A percentile compares a stretch with the other conserved stretches of the same genome.
These are phyloP conservation scores for Penicillium desertorum DNA, from an alignment of 495 filamentous ascomycete species.

Conservation along the genomic window DNA sequence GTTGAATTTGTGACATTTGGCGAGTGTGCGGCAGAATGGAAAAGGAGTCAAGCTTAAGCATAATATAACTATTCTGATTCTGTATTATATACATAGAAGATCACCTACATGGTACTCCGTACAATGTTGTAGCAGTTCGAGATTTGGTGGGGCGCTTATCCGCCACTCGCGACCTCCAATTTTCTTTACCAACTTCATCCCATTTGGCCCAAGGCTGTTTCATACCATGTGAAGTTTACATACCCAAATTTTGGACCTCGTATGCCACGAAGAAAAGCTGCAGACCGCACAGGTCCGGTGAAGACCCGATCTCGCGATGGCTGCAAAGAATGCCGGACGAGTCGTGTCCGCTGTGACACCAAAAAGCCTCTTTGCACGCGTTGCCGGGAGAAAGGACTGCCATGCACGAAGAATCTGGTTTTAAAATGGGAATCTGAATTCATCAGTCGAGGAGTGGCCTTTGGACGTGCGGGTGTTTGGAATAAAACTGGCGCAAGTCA, in stretches of 20 bases:
- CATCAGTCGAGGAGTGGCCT: conserved; percentile 43
- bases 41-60: conserved; percentile 5
- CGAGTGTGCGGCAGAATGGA: conserved; percentile 20
- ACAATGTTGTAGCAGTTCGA: background rate
- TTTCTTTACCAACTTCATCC: conserved; percentile 5
- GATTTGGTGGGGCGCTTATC: conserved; percentile 1
- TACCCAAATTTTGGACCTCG: conserved; percentile 12
- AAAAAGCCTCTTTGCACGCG: conserved; percentile 45
- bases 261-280: conserved; percentile 48
- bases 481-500: conserved; percentile 28
- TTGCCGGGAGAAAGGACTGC: conserved; percentile 38
- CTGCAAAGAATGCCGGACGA: conserved; percentile 45
- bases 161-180: background rate
- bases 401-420: conserved; percentile 41
- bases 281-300: conserved; percentile 43
- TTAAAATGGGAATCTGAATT: conserved; percentile 52
- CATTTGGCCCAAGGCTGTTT: background rate
- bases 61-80: background rate
- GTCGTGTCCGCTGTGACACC: conserved; percentile 46
- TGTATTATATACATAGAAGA: too few species aligned
- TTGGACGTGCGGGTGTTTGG: conserved; percentile 47
- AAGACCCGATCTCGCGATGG: conserved; percentile 48
- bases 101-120: too few species aligned
- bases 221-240: conserved; percentile 29
- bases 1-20: conserved; percentile 19